Evolutionary conservation across 768 basidiomycete species (phyloP).

Genomic region (Paxillus ammoniavirescens): DNA sequence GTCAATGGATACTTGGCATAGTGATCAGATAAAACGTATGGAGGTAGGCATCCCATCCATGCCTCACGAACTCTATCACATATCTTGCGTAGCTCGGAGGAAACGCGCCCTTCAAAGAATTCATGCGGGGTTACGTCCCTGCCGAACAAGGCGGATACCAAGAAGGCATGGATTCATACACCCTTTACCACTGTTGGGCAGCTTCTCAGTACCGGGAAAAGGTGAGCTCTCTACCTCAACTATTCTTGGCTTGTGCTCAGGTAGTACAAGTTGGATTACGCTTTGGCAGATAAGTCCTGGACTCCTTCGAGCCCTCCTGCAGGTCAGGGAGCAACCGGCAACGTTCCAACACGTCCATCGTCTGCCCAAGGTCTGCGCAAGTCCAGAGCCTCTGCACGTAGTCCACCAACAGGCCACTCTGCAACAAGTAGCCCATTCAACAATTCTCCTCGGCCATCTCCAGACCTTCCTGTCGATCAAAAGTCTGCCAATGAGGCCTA

Average conservation of each 20-base stretch:
- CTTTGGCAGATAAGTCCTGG: conserved; percentile 77
- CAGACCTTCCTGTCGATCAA: conserved; percentile 46
- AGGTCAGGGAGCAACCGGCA: conserved; percentile 30
- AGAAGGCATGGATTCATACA: conserved; percentile 57
- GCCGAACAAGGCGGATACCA: conserved; percentile 68
- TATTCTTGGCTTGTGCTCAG: conserved; percentile 14
- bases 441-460: conserved; percentile 42
- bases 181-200: conserved; percentile 92
- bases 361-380: conserved; percentile 86
- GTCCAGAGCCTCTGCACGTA: conserved; percentile 70
- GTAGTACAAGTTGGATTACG: conserved; percentile 67
- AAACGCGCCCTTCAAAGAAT: conserved; percentile 78
- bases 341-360: conserved; percentile 57
- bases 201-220: conserved; percentile 95
- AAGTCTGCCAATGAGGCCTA: conserved; percentile 84
- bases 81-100: conserved; percentile 68
- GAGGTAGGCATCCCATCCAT: conserved; percentile 52
- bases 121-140: conserved; percentile 69
- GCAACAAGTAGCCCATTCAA: conserved; percentile 53
- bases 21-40: conserved; percentile 87
- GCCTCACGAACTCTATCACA: conserved; percentile 7
- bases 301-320: conserved; percentile 69
- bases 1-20: conserved; percentile 96
- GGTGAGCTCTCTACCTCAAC: conserved; percentile 37
- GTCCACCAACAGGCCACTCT: conserved; percentile 48